Conservation (phyloP, 1,139 yeast genomes). For the Yamadazyma conglobata region DNA sequence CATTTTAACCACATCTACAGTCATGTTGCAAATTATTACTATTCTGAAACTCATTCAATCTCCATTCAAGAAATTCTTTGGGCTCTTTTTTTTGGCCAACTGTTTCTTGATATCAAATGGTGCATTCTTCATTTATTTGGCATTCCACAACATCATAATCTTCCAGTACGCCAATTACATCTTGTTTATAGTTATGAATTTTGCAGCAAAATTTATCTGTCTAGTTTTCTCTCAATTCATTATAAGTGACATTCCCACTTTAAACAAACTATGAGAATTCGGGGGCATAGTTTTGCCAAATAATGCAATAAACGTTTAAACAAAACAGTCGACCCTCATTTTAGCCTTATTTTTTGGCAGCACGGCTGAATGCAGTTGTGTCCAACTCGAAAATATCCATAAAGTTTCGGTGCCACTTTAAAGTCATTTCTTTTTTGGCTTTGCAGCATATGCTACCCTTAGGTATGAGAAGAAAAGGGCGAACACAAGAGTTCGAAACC, state of each 20-base stretch:
- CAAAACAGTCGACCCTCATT: no score
- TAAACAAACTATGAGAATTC: no score
- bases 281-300: no score
- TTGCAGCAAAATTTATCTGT: conserved; percentile 10
- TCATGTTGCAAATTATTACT: conserved; percentile 6
- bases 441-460: no score
- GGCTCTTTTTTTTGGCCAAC: conserved; percentile 4
- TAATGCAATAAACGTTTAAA: no score
- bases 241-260: conserved; percentile 2
- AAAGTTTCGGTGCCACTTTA: no score
- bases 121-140: conserved; percentile 12
- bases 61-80: conserved; percentile 8
- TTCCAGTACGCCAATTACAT: conserved; percentile 11
- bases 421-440: no score
- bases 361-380: no score
- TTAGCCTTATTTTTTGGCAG: no score
- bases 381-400: no score
- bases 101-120: conserved; percentile 10
- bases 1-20: conserved; percentile 8
- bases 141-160: conserved; percentile 7
- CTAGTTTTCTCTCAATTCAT: conserved; percentile 7
- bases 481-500: no score
- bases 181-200: conserved; percentile 10
- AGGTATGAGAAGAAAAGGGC: no score
- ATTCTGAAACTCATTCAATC: conserved; percentile 2